Evolutionary conservation across 2,329 filamentous ascomycete genomes (phyloP).

Genomic region (Fusarium musae): DNA sequence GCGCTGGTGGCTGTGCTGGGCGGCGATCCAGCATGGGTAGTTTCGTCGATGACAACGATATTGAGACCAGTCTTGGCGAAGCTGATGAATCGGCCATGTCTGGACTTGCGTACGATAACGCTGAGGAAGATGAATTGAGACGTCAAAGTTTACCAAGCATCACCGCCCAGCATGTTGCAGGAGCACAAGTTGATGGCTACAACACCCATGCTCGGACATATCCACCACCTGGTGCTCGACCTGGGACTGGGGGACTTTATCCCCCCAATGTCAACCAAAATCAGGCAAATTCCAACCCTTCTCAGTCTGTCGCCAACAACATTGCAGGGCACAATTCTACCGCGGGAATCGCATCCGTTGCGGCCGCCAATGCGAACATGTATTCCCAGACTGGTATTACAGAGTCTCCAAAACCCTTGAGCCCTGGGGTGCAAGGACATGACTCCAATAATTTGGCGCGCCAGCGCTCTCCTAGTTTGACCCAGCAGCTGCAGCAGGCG

Average conservation of each 20-base stretch:
- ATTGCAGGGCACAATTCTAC: slow-evolving; percentile 58
- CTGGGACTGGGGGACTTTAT: slow-evolving; percentile 66
- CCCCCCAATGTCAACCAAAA: slow-evolving; percentile 69
- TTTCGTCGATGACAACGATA: slow-evolving; percentile 82
- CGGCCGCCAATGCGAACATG: slow-evolving; percentile 64
- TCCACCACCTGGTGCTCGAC: slow-evolving; percentile 71
- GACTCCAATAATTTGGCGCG: slow-evolving; percentile 62
- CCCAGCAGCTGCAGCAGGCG: slow-evolving; percentile 73
- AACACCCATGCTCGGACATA: slow-evolving; percentile 80
- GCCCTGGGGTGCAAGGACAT: slow-evolving; percentile 68
- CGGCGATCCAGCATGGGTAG: slow-evolving; percentile 86
- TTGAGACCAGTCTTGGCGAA: slow-evolving; percentile 61
- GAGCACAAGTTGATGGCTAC: slow-evolving; percentile 59
- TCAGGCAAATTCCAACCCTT: slow-evolving; percentile 65
- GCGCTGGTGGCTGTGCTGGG: slow-evolving; percentile 93
- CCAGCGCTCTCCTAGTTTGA: slow-evolving; percentile 73
- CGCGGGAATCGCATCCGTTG: slow-evolving; percentile 61
- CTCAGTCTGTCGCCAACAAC: slow-evolving; percentile 61
- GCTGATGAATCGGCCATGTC: slow-evolving; percentile 68
- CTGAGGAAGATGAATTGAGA: slow-evolving; percentile 72
- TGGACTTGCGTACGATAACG: slow-evolving; percentile 65
- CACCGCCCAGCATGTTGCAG: slow-evolving; percentile 75
- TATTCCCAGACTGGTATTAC: slow-evolving; percentile 81
- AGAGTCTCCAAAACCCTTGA: slow-evolving; percentile 87
- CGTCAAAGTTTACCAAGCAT: slow-evolving; percentile 79